Conservation (phyloP, 164 flowering plant species). For the Stephania yunnanensis region DNA sequence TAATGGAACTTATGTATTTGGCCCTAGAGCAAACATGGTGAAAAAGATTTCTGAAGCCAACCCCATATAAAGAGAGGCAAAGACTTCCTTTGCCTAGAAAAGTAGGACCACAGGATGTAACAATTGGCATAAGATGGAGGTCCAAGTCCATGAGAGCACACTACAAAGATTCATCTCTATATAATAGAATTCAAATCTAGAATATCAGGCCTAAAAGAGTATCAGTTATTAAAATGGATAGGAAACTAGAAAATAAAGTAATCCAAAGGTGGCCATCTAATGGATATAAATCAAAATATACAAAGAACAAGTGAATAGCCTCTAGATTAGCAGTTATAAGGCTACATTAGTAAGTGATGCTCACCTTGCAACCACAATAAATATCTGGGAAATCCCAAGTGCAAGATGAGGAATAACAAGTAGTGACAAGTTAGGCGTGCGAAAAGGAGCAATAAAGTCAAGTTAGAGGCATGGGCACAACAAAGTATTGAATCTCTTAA, state of each 20-base stretch:
- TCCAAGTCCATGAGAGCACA: not conserved
- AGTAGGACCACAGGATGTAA: too few species aligned
- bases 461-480: too few species aligned
- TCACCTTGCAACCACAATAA: conserved; percentile 90
- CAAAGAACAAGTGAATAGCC: not conserved
- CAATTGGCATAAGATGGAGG: too few species aligned
- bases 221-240: not conserved
- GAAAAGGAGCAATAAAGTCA: too few species aligned
- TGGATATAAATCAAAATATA: not conserved
- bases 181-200: not conserved
- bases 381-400: conserved; percentile 44
- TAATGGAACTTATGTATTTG: not conserved
- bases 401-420: conserved; percentile 31
- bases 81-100: too few species aligned
- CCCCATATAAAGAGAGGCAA: too few species aligned
- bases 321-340: not conserved
- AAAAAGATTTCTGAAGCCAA: too few species aligned
- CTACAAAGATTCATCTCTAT: not conserved
- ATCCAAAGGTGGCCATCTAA: not conserved
- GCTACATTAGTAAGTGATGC: not conserved
- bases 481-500: not conserved
- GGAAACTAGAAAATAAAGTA: not conserved
- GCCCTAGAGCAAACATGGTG: not conserved
- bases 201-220: not conserved
- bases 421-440: not conserved